Percentiles rank a stretch among this genome's conserved stretches.
Evolutionary conservation across 768 basidiomycete genomes (phyloP).

Genomic region (Lenzites betulinus): DNA sequence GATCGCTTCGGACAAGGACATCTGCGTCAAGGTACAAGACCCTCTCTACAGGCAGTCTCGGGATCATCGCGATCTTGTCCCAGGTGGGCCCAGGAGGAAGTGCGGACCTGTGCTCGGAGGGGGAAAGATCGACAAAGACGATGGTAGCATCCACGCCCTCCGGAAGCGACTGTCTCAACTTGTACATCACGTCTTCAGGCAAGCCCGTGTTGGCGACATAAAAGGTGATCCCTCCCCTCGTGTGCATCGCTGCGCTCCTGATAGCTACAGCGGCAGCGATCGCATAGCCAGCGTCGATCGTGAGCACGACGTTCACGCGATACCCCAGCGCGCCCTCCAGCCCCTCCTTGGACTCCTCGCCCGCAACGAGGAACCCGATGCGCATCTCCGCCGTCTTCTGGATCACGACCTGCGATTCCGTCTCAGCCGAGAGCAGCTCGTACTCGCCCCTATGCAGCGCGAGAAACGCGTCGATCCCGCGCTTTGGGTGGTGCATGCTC

Average conservation of each 20-base stretch:
- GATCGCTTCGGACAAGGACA: slow-evolving; percentile 43
- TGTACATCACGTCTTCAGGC: slow-evolving; percentile 35
- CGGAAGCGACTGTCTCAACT: slow-evolving; percentile 32
- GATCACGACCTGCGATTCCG: slow-evolving; percentile 55
- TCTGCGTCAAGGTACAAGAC: slow-evolving; percentile 58
- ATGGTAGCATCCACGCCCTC: slow-evolving; percentile 37
- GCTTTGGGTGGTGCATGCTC: slow-evolving; percentile 54
- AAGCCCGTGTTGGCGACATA: slow-evolving; percentile 55
- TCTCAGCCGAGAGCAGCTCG: slow-evolving; percentile 38
- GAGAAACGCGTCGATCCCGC: slow-evolving; percentile 59
- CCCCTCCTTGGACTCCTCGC: slow-evolving; percentile 5
- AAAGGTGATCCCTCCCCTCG: slow-evolving; percentile 43
- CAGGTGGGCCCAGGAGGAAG: slow-evolving; percentile 38
- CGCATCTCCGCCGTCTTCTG: slow-evolving; percentile 53
- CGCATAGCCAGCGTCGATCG: slow-evolving; percentile 46
- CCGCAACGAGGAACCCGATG: slow-evolving; percentile 48
- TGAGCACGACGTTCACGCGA: slow-evolving; percentile 49
- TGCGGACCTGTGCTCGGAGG: slow-evolving; percentile 30
- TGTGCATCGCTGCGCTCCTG: slow-evolving; percentile 40
- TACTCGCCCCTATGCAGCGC: slow-evolving; percentile 52
- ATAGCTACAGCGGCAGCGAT: slow-evolving; percentile 52
- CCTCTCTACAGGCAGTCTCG: slow-evolving; percentile 49
- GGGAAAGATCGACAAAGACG: slow-evolving; percentile 43
- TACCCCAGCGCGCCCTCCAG: slow-evolving; percentile 39
- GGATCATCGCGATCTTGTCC: slow-evolving; percentile 54